Base-by-base conservation (phyloP, 176 grass and related monocot species). In the Eremochloa ophiuroides region DNA sequence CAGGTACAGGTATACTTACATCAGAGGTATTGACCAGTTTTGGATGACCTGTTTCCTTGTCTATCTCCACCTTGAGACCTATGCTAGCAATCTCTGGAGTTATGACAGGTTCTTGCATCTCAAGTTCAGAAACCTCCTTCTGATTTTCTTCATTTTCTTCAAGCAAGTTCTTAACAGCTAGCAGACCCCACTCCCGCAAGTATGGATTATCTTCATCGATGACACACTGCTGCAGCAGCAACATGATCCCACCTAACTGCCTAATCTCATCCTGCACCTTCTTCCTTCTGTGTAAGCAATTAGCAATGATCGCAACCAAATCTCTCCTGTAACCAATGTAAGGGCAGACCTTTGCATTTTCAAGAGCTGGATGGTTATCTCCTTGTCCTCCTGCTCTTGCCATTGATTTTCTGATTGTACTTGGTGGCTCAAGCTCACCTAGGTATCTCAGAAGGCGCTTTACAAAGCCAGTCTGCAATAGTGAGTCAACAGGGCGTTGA, bases 281-380 rank as follows among this genome's bases (percentile, higher is more conserved):
- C 80, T 90, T 95, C 77, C 84, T 89, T 86, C 81, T 33, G 1
- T 90, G 85, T 61, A 98, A 89, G 79, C 88, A 91, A 80, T 95
- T 98, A 30, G 81, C 93, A 62, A 98, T 91, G 56, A 91, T 60
- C 25, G 91, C 88, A 13, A 98, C 90, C 37, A 98, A 48, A 88
- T 95, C 93, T 83, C 82, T 95, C 86, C 93, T 87, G 79, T 88
- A 95, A 68, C 96, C 96, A 63, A 82, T 86, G 82, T 98, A 98
- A 16, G 90, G 92, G 69, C 96, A 98, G 47, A 90, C 88, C 39
- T 93, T 93, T 77, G 66, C 75, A 47, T 71, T 80, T 27, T 22
- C 18, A 80, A 76, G 38, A 11, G 56, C 40, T 85, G 84, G 70
- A 71, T 56, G 75, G 35, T 82, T 55, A 77, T 78, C 41, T 56